Evolutionary conservation across 352 stramenopile species (phyloP).

Genomic region (Chrysophaeum taylorii): DNA sequence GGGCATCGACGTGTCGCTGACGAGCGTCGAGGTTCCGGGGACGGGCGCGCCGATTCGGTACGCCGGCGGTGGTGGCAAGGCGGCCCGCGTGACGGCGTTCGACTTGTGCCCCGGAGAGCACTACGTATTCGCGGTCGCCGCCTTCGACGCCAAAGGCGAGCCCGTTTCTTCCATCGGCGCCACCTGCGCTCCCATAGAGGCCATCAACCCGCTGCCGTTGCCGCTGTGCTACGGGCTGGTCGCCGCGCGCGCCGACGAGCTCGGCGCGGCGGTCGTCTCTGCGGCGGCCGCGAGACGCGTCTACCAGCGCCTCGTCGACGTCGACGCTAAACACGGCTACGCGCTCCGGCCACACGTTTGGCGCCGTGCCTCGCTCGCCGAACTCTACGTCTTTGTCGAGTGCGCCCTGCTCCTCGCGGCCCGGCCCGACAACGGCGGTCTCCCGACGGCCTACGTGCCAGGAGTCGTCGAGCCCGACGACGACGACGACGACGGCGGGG

Average conservation of each 20-base stretch:
- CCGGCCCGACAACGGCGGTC: background rate
- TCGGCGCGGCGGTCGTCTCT: background rate
- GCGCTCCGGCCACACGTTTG: background rate
- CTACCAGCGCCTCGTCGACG: background rate
- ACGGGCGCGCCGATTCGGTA: conserved; percentile 35
- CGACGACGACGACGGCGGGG: background rate
- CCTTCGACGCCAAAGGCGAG: conserved; percentile 52
- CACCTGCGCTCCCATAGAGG: conserved; percentile 48
- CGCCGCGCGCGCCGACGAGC: conserved; percentile 42
- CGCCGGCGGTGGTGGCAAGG: background rate
- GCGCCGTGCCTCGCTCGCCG: background rate
- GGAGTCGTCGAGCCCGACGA: background rate
- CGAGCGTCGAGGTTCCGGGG: conserved; percentile 51
- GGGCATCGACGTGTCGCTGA: conserved; percentile 61
- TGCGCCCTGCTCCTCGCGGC: conserved; percentile 12
- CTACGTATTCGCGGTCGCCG: conserved; percentile 66
- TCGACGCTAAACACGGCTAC: background rate
- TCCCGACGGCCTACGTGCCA: background rate
- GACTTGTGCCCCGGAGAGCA: conserved; percentile 52
- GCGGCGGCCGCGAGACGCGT: background rate
- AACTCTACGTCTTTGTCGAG: background rate
- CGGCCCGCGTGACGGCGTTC: conserved; percentile 37
- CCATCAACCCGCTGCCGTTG: conserved; percentile 54
- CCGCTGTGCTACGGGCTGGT: conserved; percentile 58
- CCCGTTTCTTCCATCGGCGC: conserved; percentile 56